These are phyloP conservation scores for Neurospora sp. DNA, from an alignment of 495 filamentous ascomycete genomes.

Conservation along the genomic window DNA sequence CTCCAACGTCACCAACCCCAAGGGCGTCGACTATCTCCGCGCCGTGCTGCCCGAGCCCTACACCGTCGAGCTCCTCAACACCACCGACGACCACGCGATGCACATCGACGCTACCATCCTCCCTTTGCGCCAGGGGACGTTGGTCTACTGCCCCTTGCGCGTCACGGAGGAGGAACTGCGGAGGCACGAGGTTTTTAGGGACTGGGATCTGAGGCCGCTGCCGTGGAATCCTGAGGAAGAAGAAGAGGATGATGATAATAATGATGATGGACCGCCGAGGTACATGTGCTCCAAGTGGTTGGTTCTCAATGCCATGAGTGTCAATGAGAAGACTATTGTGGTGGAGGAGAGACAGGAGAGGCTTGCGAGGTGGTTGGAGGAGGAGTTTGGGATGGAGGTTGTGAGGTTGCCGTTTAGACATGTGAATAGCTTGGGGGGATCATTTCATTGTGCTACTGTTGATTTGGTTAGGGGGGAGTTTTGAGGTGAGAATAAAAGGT, in stretches of 20 bases:
- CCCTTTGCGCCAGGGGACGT: not conserved
- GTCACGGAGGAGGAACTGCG: not conserved
- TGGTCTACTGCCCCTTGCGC: not conserved
- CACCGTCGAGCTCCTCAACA: not conserved
- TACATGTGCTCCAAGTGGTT: constrained; percentile 3
- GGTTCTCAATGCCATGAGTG: not conserved
- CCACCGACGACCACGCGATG: not conserved
- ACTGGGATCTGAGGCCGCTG: not conserved
- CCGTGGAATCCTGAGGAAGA: not conserved
- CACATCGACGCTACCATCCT: constrained; percentile 1
- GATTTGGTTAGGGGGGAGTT: not conserved
- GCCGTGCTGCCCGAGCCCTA: not conserved
- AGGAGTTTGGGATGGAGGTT: not conserved
- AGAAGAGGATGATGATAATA: not conserved
- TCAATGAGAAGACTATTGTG: not conserved
- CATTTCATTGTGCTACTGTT: constrained; percentile 3
- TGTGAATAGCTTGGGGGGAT: constrained; percentile 2
- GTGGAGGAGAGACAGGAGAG: not conserved
- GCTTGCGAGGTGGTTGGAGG: not conserved
- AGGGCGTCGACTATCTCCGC: not conserved
- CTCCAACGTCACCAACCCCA: not conserved
- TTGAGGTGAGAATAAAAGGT: not conserved
- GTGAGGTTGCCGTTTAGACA: not conserved
- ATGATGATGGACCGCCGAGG: not conserved
- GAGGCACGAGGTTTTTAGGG: not conserved